These are phyloP conservation scores for Aspergillus kassunensis DNA, from an alignment of 495 filamentous ascomycete genomes.

Conservation along the genomic window DNA sequence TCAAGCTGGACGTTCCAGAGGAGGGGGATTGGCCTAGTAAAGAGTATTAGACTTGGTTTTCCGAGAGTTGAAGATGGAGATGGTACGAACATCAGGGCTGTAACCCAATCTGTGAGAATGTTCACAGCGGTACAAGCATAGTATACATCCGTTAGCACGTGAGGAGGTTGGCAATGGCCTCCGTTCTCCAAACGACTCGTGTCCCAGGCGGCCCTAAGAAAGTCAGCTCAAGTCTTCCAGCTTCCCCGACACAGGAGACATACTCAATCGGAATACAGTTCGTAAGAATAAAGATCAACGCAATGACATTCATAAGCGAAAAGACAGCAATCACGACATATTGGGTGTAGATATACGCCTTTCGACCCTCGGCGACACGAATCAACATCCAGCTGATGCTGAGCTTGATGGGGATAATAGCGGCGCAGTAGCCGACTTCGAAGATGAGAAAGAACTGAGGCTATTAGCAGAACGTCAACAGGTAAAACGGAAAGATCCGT, in stretches of 20 bases:
- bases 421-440: conserved; percentile 25
- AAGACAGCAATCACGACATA: conserved; percentile 20
- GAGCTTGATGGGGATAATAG: conserved; percentile 29
- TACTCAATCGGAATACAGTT: conserved; percentile 26
- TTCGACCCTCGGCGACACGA: conserved; percentile 23
- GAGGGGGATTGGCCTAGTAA: conserved; percentile 40
- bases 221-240: neutral
- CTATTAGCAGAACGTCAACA: too few species aligned
- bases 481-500: neutral
- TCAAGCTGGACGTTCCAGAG: conserved; percentile 48
- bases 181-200: conserved; percentile 12
- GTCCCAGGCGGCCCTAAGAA: conserved; percentile 22
- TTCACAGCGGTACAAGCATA: conserved; percentile 27
- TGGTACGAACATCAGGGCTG: conserved; percentile 41
- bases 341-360: conserved; percentile 19
- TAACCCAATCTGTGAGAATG: conserved; percentile 28
- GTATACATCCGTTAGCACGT: conserved; percentile 24
- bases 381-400: conserved; percentile 29
- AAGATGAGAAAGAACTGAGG: conserved; percentile 24
- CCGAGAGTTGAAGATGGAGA: neutral
- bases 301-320: conserved; percentile 21
- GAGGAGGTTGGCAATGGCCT: conserved; percentile 19
- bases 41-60: neutral
- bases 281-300: conserved; percentile 23
- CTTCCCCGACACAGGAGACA: neutral